Base-by-base conservation (phyloP, 2,329 filamentous ascomycete species). In the Rachicladosporium sp. region DNA sequence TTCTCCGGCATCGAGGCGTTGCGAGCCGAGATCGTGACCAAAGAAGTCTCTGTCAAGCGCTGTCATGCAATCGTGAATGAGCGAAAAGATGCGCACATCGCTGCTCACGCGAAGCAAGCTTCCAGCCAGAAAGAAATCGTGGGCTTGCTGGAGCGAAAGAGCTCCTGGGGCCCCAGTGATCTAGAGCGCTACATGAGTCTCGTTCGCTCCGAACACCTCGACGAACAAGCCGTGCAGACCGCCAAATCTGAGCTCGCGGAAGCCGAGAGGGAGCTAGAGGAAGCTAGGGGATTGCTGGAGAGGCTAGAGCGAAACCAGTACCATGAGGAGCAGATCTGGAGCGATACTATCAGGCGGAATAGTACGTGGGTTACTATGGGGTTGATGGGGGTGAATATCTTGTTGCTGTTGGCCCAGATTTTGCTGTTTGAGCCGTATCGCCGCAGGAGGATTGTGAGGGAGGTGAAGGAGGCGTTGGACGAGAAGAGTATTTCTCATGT, bases 281-380 rank as follows among this genome's bases (percentile, higher is more conserved):
- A 82, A 45, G 74, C 87, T 1, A 75, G 79, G 40, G 75, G 78
- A 38, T 74, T 79, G 52, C 67, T 98, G 39, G 89, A 82, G 57
- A 78, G 81, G 45, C 78, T 80, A 37, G 95, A 96, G 51, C 68
- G 95, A 37, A 82, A 82, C 45, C 77, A 93, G 44, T 98, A 98
- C 62, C 91, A 98, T 61, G 91, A 98, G 65, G 91, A 98, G 67
- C 91, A 98, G 66, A 93, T 98, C 41, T 98, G 91, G 91, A 93
- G 85, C 56, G 91, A 98, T 60, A 89, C 93, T 52, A 98, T 98
- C 57, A 74, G 91, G 29, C 73, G 91, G 48, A 94, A 94, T 70
- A 91, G 83, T 59, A 98, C 91, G 0, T 98, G 91, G 91, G 89
- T 93, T 29, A 98, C 91, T 0, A 96, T 93, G 78, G 91, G 89